Conservation (phyloP, 148 eudicot species). For the Cornus florida region DNA sequence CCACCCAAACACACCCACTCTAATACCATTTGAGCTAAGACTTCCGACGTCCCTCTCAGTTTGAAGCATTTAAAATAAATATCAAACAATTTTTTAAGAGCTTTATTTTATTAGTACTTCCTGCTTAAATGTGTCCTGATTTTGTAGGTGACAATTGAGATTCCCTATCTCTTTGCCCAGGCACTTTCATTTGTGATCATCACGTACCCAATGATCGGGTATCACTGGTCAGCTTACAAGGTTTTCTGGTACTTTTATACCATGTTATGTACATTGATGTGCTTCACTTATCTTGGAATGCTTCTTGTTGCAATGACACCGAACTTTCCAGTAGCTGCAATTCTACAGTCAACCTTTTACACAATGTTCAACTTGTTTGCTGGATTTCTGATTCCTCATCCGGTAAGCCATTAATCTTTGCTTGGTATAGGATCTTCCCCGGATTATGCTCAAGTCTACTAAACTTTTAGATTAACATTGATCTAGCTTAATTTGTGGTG, state of each 20-base stretch:
- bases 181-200: constrained; percentile 46
- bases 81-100: not conserved
- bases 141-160: constrained; percentile 63
- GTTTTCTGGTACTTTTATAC: constrained; percentile 73
- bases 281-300: constrained; percentile 81
- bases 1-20: too few relatives aligned
- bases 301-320: constrained; percentile 71
- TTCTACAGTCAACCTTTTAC: constrained; percentile 54
- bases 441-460: not conserved
- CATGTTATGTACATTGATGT: constrained; percentile 66
- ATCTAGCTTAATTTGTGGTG: not conserved
- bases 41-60: not conserved
- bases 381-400: constrained; percentile 66
- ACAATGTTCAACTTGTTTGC: constrained; percentile 60
- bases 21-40: too few relatives aligned
- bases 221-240: constrained; percentile 61
- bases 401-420: constrained; percentile 44
- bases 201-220: constrained; percentile 89
- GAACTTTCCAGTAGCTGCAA: constrained; percentile 58
- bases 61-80: not conserved
- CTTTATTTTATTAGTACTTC: not conserved
- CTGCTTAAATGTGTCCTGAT: constrained; percentile 3
- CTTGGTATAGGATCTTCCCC: not conserved
- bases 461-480: not conserved
- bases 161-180: constrained; percentile 62